A percentile compares a stretch with the other conserved stretches of the same genome.
These are phyloP conservation scores for Penicillium subrubescens DNA, from an alignment of 495 filamentous ascomycete species.

Conservation along the genomic window DNA sequence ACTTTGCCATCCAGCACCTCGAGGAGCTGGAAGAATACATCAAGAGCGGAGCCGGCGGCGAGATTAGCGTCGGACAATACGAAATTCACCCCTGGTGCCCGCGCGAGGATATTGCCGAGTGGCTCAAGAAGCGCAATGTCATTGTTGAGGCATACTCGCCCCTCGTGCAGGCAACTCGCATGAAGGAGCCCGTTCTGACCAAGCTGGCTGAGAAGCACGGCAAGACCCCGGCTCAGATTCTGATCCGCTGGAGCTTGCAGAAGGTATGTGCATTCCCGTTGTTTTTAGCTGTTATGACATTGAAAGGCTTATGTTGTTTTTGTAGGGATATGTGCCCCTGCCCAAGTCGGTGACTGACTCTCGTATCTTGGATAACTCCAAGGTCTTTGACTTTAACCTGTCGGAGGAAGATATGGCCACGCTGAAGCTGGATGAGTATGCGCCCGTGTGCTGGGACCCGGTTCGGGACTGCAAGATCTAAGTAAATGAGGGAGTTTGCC, in stretches of 20 bases:
- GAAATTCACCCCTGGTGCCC: constrained; percentile 91
- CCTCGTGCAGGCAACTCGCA: constrained; percentile 66
- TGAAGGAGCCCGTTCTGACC: constrained; percentile 64
- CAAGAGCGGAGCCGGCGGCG: constrained; percentile 68
- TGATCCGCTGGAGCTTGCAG: constrained; percentile 87
- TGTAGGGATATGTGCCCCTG: constrained; percentile 66
- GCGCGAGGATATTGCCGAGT: constrained; percentile 72
- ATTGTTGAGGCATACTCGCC: constrained; percentile 82
- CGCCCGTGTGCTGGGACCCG: constrained; percentile 77
- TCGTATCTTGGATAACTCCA: constrained; percentile 70
- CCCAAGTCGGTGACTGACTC: constrained; percentile 64
- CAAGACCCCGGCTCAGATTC: constrained; percentile 75
- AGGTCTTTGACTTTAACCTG: constrained; percentile 81
- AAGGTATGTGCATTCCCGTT: constrained; percentile 48
- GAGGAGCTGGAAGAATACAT: constrained; percentile 74
- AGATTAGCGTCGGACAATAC: constrained; percentile 82
- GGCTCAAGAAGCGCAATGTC: constrained; percentile 68
- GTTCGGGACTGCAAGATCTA: constrained; percentile 45
- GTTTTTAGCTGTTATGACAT: not conserved
- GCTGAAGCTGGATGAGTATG: constrained; percentile 56
- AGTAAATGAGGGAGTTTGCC: not conserved
- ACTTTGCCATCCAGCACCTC: constrained; percentile 58
- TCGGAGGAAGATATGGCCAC: constrained; percentile 58
- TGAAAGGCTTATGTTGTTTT: constrained; percentile 55
- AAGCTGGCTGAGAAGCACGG: constrained; percentile 66